Base-by-base conservation (phyloP, 495 filamentous ascomycete genomes). In the Xylaria venustula region DNA sequence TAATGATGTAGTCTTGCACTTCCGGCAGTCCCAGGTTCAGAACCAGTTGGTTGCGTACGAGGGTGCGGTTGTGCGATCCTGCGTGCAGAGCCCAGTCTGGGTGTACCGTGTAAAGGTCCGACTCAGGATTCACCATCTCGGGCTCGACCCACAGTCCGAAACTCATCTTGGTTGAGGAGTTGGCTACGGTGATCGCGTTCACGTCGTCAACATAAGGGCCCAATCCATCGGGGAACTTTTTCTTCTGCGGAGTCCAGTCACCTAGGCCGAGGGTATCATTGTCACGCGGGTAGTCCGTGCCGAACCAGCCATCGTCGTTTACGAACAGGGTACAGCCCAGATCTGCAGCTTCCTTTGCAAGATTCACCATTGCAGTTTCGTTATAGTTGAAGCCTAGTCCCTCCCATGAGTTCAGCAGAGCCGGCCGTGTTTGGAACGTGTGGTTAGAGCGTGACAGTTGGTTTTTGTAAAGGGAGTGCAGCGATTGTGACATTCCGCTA, bases 141-240 rank as follows among this genome's bases (percentile, higher is more conserved):
- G 81, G 83, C 63, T 85, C 83, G 3, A 85, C 68, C 82, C 82
- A 85, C 19, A 85, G 72, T 12, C 83, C 83, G 49, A 85, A 84
- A 37, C 73, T 71, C 49, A 85, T 64, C 5, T 76, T 66, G 0
- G 64, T 67, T 0, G 79, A 77, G 0, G 80, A 70, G 48, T 79
- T 77, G 2, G 68, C 67, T 3, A 75, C 65, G 7, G 67, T 77
- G 7, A 83, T 70, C 7, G 62, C 67, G 1, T 79, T 81, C 48
- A 83, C 72, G 0, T 75, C 69, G 2, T 71, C 61, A 15, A 84
- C 75, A 15, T 80, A 71, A 0, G 77, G 73, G 0, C 53, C 62
- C 0, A 85, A 67, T 1, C 82, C 82, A n/a, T 83, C 60, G 0
- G 82, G 82, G 63, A 85, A 85, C n/a, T 78, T 73, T 0, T 65